Evolutionary conservation across 1,284 basidiomycete genomes (phyloP), one percentile per base, ranked within the genome.

Genomic region (Quambalaria eucalypti): DNA sequence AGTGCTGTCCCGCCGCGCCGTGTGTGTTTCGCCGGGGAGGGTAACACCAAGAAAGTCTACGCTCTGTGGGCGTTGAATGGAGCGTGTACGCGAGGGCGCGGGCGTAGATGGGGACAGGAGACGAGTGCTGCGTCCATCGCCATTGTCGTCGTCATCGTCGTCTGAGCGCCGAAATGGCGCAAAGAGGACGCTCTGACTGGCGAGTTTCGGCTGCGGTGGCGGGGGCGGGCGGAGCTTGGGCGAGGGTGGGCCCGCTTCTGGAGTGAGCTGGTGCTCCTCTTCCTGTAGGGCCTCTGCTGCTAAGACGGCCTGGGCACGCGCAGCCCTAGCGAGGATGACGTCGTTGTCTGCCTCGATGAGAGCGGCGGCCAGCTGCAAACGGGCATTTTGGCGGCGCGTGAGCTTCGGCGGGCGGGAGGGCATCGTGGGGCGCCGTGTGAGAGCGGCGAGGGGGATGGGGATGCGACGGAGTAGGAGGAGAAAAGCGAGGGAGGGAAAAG

Each of bases 301-400:
- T 16, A 57, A 7, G 16, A 40, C 50, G 19, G 48, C 55, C 7
- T n/a, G 16, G 30, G 8, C 19, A 12, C 16, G 28, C 12, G 14
- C 10, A 23, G 62, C 61, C 25, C 61, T 68, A 48, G 51, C 55
- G 25, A 60, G 48, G 44, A 73, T 68, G 8, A 61, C 51, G 2
- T 72, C 69, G 50, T 74, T 74, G 65, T 74, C 72, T 3, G 69
- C 69, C 47, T 74, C 72, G 52, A 74, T 65, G 30, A 74, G 65
- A 7, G 72, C 72, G 3, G 72, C 71, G 28, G 72, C 72, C 26
- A 61, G 54, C 48, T 63, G 16, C 25, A 48, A 19, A 39, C 50
- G 40, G 38, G 49, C 19, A 57, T 63, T 48, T 48, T 26, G 8
- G 48, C 55, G 31, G 29, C 69, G 69, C 26, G 63, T 60, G 47